phyloP scores from a whole-genome alignment of 495 filamentous ascomycete genomes.

The Tuber calosporum region DNA sequence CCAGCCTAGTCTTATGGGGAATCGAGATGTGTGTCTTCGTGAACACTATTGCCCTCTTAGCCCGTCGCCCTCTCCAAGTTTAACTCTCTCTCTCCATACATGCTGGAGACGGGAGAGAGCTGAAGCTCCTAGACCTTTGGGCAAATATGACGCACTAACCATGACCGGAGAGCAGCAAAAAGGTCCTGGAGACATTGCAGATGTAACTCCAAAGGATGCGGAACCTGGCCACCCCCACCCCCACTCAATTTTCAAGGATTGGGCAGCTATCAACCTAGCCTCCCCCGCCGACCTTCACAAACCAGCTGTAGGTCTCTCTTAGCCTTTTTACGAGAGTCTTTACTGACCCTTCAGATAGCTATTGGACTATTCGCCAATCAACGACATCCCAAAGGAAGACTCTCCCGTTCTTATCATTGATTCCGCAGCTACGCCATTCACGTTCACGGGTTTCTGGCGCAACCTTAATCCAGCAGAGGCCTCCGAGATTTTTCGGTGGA shows the following conservation, averaged over 20 bases:
- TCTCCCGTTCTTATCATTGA: constrained; percentile 15
- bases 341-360: constrained; percentile 8
- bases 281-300: constrained; percentile 12
- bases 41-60: background rate
- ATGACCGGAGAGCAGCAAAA: background rate
- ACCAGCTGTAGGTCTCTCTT: constrained; percentile 14
- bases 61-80: background rate
- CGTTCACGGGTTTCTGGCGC: constrained; percentile 18
- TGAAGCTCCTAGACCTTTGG: background rate
- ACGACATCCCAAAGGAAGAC: constrained; percentile 12
- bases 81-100: background rate
- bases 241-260: background rate
- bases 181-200: background rate
- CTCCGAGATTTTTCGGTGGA: constrained; percentile 20
- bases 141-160: background rate
- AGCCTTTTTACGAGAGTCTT: background rate
- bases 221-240: background rate
- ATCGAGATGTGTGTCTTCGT: background rate
- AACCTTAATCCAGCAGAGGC: constrained; percentile 18
- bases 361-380: constrained; percentile 15
- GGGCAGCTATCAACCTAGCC: background rate
- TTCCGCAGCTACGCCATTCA: constrained; percentile 17
- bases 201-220: background rate
- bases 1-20: background rate
- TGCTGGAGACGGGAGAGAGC: background rate